These are phyloP conservation scores for Globisporangium sylvaticum DNA, from an alignment of 352 stramenopile genomes.

Conservation along the genomic window DNA sequence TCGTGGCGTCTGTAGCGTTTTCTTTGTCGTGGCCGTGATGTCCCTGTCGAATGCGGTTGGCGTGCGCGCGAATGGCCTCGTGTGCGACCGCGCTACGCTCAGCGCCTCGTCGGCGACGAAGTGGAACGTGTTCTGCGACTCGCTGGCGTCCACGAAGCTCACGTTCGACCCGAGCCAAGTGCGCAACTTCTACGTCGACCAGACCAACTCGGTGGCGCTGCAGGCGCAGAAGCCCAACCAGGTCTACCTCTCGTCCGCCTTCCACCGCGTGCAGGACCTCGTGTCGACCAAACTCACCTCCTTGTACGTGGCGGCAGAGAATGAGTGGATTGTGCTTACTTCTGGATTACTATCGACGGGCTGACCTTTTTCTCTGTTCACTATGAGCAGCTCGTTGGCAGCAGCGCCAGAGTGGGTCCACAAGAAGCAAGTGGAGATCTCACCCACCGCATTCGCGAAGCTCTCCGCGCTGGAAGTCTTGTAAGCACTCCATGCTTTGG, in stretches of 20 bases:
- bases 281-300: constrained; percentile 31
- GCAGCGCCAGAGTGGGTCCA: constrained; percentile 34
- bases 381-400: constrained; percentile 21
- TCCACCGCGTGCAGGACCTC: constrained; percentile 32
- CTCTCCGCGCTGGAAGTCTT: constrained; percentile 36
- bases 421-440: constrained; percentile 28
- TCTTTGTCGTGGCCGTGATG: neutral
- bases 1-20: neutral
- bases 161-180: constrained; percentile 36
- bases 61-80: neutral
- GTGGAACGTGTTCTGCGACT: constrained; percentile 31
- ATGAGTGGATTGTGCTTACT: neutral
- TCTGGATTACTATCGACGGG: neutral
- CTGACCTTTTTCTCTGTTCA: neutral
- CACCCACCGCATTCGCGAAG: constrained; percentile 32
- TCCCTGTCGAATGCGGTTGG: neutral
- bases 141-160: constrained; percentile 13
- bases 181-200: constrained; percentile 27
- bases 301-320: constrained; percentile 19
- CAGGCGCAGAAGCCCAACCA: constrained; percentile 11
- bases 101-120: constrained; percentile 24
- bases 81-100: constrained; percentile 26
- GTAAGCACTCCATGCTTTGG: constrained; percentile 21
- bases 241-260: constrained; percentile 35
- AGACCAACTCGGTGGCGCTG: constrained; percentile 13